A percentile compares a stretch with the other conserved stretches of the same genome.
Conservation (phyloP, 2,329 filamentous ascomycete genomes). For the Paraphaeosphaeria sporulosa region DNA sequence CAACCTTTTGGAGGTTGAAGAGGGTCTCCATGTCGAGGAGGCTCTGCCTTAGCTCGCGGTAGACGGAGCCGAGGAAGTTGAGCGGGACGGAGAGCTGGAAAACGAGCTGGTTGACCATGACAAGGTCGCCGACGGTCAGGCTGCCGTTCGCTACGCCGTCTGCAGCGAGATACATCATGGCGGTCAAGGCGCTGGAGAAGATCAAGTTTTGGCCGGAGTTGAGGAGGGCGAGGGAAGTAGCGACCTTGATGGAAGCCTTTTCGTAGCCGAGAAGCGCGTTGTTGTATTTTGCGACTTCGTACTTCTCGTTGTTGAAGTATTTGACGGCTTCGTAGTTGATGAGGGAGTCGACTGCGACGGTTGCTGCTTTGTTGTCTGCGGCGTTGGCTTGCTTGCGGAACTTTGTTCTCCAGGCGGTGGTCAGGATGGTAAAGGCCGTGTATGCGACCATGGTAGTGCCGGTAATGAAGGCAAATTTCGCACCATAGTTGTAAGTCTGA, state of each 20-base stretch:
- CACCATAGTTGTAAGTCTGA: constrained; percentile 90
- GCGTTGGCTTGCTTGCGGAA: constrained; percentile 95
- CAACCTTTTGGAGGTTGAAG: constrained; percentile 97
- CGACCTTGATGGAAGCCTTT: constrained; percentile 94
- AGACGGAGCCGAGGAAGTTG: constrained; percentile 98
- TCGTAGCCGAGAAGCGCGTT: constrained; percentile 86
- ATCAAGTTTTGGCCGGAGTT: constrained; percentile 98
- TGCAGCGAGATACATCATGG: constrained; percentile 97
- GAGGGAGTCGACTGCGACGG: constrained; percentile 92
- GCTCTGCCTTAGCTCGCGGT: constrained; percentile 92
- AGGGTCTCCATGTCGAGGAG: constrained; percentile 98
- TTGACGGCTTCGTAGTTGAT: constrained; percentile 99
- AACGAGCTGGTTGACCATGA: constrained; percentile 98
- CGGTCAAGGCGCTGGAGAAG: constrained; percentile 90
- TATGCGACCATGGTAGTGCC: constrained; percentile 91
- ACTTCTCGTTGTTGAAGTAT: constrained; percentile 99
- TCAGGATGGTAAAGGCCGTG: constrained; percentile 95
- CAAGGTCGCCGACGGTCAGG: constrained; percentile 91
- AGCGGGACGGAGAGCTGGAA: constrained; percentile 97
- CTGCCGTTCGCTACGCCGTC: constrained; percentile 83
- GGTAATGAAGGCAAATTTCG: constrained; percentile 90
- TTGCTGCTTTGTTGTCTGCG: constrained; percentile 94
- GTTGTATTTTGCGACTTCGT: constrained; percentile 90
- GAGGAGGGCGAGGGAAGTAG: constrained; percentile 88
- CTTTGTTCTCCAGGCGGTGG: constrained; percentile 95